Evolutionary conservation across 306 rosid genomes (phyloP).

Genomic region (Quercus variabilis): DNA sequence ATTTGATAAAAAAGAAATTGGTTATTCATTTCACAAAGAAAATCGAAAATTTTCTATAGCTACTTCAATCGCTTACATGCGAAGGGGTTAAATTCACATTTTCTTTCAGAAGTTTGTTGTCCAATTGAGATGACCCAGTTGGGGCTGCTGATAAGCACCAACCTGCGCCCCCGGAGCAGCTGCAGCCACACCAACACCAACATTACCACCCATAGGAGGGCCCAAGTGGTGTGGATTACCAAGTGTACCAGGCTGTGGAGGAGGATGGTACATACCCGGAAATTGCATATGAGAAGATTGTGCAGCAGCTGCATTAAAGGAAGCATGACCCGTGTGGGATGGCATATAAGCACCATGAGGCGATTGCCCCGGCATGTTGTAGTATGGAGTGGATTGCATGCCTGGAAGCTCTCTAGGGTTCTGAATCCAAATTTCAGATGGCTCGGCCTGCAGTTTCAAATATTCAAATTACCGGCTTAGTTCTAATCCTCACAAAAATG

Average conservation of each 20-base stretch:
- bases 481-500: neutral
- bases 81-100: constrained; percentile 54
- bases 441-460: constrained; percentile 64
- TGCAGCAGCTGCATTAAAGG: constrained; percentile 81
- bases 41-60: constrained; percentile 56
- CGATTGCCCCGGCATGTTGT: constrained; percentile 83
- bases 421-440: constrained; percentile 96
- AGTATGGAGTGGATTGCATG: constrained; percentile 81
- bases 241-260: constrained; percentile 67
- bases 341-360: constrained; percentile 86
- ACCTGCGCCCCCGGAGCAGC: constrained; percentile 92
- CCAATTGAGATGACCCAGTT: constrained; percentile 88
- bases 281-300: constrained; percentile 99
- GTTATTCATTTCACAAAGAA: constrained; percentile 51
- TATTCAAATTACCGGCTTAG: neutral
- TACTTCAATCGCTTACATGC: constrained; percentile 53
- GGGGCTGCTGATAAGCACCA: constrained; percentile 92
- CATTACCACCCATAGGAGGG: constrained; percentile 75
- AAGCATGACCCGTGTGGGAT: constrained; percentile 72
- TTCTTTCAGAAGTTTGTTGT: constrained; percentile 78
- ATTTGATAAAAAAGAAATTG: constrained; percentile 30
- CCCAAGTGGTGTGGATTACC: constrained; percentile 84
- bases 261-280: constrained; percentile 88
- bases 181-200: constrained; percentile 82
- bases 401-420: constrained; percentile 87